phyloP scores from a whole-genome alignment of 306 rosid genomes.

The Erythrophleum fordii region DNA sequence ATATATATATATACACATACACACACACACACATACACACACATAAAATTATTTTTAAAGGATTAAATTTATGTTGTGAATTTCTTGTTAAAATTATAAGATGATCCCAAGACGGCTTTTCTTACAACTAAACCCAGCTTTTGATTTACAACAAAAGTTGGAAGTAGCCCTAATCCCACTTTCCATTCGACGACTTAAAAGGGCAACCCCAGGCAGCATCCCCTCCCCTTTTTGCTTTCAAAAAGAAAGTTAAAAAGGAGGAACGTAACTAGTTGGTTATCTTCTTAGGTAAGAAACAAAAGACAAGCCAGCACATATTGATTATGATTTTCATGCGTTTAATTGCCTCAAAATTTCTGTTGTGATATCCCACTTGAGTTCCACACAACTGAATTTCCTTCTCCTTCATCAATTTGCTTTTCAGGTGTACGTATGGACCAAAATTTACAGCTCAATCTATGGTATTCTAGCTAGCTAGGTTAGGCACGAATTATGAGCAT shows the following conservation, averaged over 20 bases:
- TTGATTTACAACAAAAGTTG: conserved; percentile 24
- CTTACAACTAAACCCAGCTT: background rate
- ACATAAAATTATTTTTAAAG: background rate
- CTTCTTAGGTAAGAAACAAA: conserved; percentile 36
- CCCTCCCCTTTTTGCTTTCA: background rate
- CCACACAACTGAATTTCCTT: conserved; percentile 39
- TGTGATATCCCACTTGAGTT: conserved; percentile 39
- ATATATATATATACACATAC: too few relatives aligned
- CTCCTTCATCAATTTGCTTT: conserved; percentile 20
- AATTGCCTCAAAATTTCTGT: background rate
- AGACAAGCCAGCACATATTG: conserved; percentile 17
- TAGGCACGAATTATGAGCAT: conserved; percentile 4
- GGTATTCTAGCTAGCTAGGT: conserved; percentile 16
- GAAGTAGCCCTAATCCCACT: conserved; percentile 30
- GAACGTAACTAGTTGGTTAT: conserved; percentile 10
- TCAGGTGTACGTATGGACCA: background rate
- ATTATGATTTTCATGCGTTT: conserved; percentile 10
- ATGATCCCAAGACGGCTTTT: conserved; percentile 57
- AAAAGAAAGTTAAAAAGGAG: conserved; percentile 19
- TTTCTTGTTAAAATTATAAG: background rate
- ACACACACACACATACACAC: too few relatives aligned
- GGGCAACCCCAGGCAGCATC: background rate
- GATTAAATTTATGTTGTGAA: background rate
- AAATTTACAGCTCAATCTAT: background rate
- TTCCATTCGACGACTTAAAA: background rate